Conservation (phyloP, 306 rosid genomes). For the Sophora flavescens region DNA sequence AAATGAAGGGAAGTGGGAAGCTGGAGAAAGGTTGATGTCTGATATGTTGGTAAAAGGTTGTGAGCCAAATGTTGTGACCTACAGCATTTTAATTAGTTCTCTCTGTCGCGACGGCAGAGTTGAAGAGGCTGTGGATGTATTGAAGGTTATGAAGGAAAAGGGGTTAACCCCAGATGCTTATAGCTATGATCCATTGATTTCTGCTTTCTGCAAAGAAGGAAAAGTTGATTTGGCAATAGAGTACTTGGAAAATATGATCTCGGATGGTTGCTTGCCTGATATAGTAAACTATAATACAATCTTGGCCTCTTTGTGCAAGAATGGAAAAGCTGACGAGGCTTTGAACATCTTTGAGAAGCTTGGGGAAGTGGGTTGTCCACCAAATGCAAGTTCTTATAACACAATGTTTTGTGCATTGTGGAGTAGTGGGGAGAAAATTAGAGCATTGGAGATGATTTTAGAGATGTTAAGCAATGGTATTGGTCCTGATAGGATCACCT, state of each 20-base stretch:
- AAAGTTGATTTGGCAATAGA: conserved; percentile 72
- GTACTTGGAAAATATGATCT: conserved; percentile 72
- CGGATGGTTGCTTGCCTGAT: conserved; percentile 83
- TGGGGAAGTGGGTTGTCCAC: conserved; percentile 81
- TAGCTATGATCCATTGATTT: conserved; percentile 83
- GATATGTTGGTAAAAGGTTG: conserved; percentile 70
- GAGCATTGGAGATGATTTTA: conserved; percentile 71
- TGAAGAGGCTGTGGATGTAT: conserved; percentile 71
- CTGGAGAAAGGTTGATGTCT: conserved; percentile 65
- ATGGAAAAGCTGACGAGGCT: conserved; percentile 74
- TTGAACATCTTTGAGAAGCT: conserved; percentile 74
- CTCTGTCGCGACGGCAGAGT: conserved; percentile 72
- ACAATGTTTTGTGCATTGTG: conserved; percentile 85
- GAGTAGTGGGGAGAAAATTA: conserved; percentile 69
- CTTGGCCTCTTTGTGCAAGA: conserved; percentile 75
- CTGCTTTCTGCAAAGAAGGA: conserved; percentile 77
- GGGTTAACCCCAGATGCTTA: conserved; percentile 81
- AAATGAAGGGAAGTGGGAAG: conserved; percentile 69
- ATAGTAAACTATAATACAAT: conserved; percentile 81
- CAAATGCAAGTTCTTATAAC: conserved; percentile 84
- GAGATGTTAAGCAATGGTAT: conserved; percentile 72
- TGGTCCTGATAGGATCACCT: conserved; percentile 78
- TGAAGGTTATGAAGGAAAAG: conserved; percentile 78
- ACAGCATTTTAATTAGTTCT: conserved; percentile 69
- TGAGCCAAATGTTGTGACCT: conserved; percentile 74